Evolutionary conservation across 768 basidiomycete genomes (phyloP), one percentile per base, ranked within the genome.

Genomic region (Psilocybe subaeruginosa): DNA sequence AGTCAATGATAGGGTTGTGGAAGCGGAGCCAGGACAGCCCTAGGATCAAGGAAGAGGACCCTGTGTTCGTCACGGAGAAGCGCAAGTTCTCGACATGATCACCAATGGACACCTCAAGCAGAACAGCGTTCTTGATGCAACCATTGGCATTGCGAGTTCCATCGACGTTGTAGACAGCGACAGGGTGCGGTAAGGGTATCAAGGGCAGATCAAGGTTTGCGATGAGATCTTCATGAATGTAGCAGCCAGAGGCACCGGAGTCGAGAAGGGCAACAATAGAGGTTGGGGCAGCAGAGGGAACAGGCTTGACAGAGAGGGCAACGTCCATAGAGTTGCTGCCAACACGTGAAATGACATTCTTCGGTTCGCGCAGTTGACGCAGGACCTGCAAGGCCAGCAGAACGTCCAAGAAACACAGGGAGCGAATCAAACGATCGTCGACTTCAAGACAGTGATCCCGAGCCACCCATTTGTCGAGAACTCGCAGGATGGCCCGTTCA

Each of bases 101-200:
- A 23, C 23, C 23, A 23, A 23, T 19, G 19, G 19, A 19, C 19
- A 19, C 19, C 19, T 19, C 19, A 19, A 19, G 19, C 19, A 19
- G 19, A 19, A 19, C 19, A 19, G 19, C 1, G 19, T 19, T 19
- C 19, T 19, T 19, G 19, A 19, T 19, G 19, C 19, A 19, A 19
- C 19, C 19, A 19, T 19, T 19, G 19, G 19, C 33, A 29, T 66
- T 68, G 4, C 35, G 31, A 1, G 64, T 45, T 2, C 61, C 56
- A 27, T 68, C 64, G 8, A 53, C 58, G 30, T 68, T 68, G 46
- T 60, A 62, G 16, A 64, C 62, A 2, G 37, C 51, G 0, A 68
- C 62, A 0, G 67, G 63, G 7, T 51, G 49, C 2, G 54, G 31
- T 0, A 68, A 43, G 0, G 27, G 16, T 0, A 12, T 54, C 1